Conservation (phyloP, 768 basidiomycete species). For the Botryobasidium botryosum region DNA sequence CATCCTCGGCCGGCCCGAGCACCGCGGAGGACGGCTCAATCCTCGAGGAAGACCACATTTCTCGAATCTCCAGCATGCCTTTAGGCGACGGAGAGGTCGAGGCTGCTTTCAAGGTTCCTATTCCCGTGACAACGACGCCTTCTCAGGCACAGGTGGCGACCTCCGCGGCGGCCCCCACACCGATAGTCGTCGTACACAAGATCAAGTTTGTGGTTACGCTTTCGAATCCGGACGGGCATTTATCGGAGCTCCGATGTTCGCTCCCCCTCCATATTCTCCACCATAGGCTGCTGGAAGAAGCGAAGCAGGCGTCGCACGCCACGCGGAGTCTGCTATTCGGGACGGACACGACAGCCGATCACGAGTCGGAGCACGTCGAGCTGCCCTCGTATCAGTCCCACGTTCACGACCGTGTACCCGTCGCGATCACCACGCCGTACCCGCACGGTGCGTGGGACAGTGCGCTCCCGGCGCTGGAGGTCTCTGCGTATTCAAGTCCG, state of each 20-base stretch:
- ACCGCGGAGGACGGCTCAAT: too few species aligned
- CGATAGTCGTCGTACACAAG: conserved; percentile 54
- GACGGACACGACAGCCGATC: conserved; percentile 20
- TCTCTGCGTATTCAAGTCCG: conserved; percentile 2
- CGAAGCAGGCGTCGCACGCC: conserved; percentile 47
- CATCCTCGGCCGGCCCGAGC: too few species aligned
- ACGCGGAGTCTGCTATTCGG: conserved; percentile 59
- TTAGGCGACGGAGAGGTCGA: conserved; percentile 28
- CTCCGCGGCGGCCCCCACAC: conserved; percentile 29
- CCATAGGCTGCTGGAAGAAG: conserved; percentile 52
- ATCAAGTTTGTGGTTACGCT: conserved; percentile 30
- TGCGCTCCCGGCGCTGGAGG: neutral
- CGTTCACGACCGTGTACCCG: conserved; percentile 76
- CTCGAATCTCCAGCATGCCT: too few species aligned
- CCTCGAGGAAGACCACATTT: neutral
- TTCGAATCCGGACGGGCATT: conserved; percentile 77
- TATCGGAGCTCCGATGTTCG: conserved; percentile 87
- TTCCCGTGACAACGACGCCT: conserved; percentile 48
- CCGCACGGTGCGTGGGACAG: neutral
- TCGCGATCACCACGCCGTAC: conserved; percentile 25
- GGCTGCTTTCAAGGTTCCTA: conserved; percentile 38
- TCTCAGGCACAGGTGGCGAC: conserved; percentile 30
- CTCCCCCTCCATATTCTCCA: conserved; percentile 79
- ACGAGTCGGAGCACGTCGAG: conserved; percentile 37
- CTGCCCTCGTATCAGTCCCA: conserved; percentile 84